Base-by-base conservation (phyloP, 352 stramenopile genomes). In the Peronospora tabacina region DNA sequence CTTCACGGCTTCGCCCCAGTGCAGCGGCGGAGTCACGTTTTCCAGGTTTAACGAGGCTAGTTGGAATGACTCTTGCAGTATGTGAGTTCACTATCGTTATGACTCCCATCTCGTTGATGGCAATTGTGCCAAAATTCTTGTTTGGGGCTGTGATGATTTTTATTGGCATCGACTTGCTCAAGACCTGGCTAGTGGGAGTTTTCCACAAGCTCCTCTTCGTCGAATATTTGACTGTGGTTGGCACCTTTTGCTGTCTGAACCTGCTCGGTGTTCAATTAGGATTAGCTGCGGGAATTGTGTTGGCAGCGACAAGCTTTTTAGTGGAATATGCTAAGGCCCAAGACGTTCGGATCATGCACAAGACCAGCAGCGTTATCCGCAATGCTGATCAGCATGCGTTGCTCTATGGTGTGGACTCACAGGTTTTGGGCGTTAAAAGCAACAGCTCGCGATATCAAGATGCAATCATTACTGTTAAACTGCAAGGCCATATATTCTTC, bases 81-180 rank as follows among this genome's bases (percentile, higher is more conserved):
- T 83, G 73, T 35, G 78, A 89, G 50, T 20, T 86, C 5, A 57
- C 49, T 2, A 85, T 89, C 35, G 72, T 72, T 37, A 34, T 97
- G 11, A 58, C 84, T 8, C 93, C 93, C 9, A 72, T 98, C 37
- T 83, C 93, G 20, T 65, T 98, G 8, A 85, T 97, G 32, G 72
- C 82, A 5, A 85, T 94, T 44, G 65, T 98, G 7, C 95, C 96
- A 1, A 97, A 96, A 61, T 95, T 96, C 49, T 97, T 98, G 53
- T 99, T 98, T 65, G 95, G 94, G 12, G 90, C 86, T n/a, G 69
- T 98, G 13, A 84, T 99, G 50, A 86, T 97, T 5, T 95, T 98
- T 66, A 98, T 99, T 58, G 94, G 89, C 28, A 68, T 97, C 5
- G 95, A 98, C 55, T 64, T 99, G 7, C 87, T 98, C 66, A 84